phyloP scores from a whole-genome alignment of 176 grass and related monocot species.

The Raddia distichophylla region DNA sequence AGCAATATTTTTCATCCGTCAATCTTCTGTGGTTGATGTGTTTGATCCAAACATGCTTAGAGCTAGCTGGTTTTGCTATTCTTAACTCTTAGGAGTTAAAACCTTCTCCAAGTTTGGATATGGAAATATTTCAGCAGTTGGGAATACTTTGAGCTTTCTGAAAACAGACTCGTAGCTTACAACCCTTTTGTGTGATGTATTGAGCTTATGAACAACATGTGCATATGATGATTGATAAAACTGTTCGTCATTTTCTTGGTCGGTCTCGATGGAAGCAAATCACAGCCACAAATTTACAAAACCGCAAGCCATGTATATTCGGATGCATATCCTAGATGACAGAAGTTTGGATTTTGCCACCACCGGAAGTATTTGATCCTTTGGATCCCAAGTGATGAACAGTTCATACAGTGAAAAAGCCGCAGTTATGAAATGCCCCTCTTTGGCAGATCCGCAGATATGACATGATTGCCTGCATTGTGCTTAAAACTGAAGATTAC shows the following conservation, averaged over 20 bases:
- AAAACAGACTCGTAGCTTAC: not conserved
- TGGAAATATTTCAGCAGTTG: conserved; percentile 18
- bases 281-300: conserved; percentile 15
- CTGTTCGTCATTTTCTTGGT: not conserved
- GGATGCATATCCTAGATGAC: not conserved
- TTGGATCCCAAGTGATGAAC: not conserved
- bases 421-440: not conserved
- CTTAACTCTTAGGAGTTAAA: not conserved
- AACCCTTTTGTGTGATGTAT: not conserved
- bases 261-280: conserved; percentile 6
- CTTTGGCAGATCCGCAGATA: conserved; percentile 16
- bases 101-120: not conserved
- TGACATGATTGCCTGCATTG: conserved; percentile 15
- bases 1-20: conserved; percentile 32
- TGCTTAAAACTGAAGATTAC: conserved; percentile 6
- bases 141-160: not conserved
- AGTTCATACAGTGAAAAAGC: not conserved
- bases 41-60: conserved; percentile 6
- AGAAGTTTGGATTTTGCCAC: not conserved
- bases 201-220: not conserved
- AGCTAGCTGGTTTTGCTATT: not conserved
- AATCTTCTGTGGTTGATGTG: not conserved
- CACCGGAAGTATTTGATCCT: not conserved
- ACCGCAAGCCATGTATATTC: not conserved
- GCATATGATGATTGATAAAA: not conserved